phyloP scores from a whole-genome alignment of 768 basidiomycete species.

The Neoboletus brunneissimus region DNA sequence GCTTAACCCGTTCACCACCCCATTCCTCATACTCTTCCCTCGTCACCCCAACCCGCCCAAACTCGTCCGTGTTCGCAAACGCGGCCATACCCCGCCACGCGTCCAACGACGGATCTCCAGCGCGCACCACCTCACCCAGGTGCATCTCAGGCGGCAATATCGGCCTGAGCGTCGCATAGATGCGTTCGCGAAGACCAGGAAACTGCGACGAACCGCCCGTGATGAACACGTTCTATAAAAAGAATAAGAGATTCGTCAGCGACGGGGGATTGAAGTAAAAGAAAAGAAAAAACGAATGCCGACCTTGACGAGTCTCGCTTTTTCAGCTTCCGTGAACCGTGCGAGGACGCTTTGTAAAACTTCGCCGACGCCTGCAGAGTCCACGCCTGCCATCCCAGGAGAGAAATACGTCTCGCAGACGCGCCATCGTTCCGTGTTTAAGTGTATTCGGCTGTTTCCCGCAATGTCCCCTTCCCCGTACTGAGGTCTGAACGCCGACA shows the following conservation, averaged over 20 bases:
- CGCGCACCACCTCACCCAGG: conserved; percentile 54
- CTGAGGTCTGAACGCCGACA: conserved; percentile 79
- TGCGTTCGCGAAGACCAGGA: conserved; percentile 62
- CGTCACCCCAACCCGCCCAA: conserved; percentile 57
- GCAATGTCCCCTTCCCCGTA: conserved; percentile 73
- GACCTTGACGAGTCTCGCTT: conserved; percentile 74
- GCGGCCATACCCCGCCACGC: conserved; percentile 94
- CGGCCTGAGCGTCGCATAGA: conserved; percentile 75
- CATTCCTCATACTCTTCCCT: conserved; percentile 85
- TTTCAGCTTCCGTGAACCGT: conserved; percentile 65
- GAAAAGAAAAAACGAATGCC: neutral
- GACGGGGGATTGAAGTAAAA: neutral
- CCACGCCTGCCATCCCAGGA: conserved; percentile 91
- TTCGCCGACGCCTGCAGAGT: conserved; percentile 93
- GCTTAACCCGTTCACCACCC: conserved; percentile 82
- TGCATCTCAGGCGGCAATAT: conserved; percentile 81
- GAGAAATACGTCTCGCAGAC: conserved; percentile 93
- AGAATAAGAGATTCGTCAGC: neutral
- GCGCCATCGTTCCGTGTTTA: conserved; percentile 87
- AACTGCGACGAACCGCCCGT: conserved; percentile 81
- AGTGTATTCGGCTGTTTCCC: conserved; percentile 76
- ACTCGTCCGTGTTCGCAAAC: conserved; percentile 58
- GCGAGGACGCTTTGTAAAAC: conserved; percentile 81
- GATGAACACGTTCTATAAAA: conserved; percentile 76
- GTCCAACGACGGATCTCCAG: conserved; percentile 66